These are phyloP conservation scores for Davidsoniella virescens DNA, from an alignment of 2,329 filamentous ascomycete species.

Conservation along the genomic window DNA sequence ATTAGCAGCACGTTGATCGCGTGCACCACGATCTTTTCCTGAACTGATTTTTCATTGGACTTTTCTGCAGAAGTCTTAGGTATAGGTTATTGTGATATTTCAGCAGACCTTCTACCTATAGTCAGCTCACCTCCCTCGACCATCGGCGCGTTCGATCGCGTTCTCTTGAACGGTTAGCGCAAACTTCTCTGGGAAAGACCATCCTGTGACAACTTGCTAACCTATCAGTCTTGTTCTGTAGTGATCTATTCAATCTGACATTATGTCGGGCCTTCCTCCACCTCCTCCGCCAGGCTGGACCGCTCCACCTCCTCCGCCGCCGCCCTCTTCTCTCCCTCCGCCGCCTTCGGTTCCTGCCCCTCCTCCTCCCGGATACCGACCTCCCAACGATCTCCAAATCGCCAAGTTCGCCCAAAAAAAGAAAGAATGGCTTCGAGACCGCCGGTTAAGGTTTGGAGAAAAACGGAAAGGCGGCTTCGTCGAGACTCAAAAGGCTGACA, in stretches of 20 bases:
- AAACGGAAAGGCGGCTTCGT: slow-evolving; percentile 94
- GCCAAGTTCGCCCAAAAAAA: slow-evolving; percentile 98
- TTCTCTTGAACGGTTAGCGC: slow-evolving; percentile 9
- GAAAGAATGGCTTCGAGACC: slow-evolving; percentile 89
- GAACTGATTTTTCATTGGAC: neutral
- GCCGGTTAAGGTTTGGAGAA: slow-evolving; percentile 87
- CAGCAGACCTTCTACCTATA: slow-evolving; percentile 4
- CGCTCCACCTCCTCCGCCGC: slow-evolving; percentile 38
- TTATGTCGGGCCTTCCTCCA: slow-evolving; percentile 36
- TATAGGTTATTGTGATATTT: slow-evolving; percentile 5
- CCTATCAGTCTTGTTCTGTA: neutral
- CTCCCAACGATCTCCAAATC: slow-evolving; percentile 63
- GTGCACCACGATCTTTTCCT: slow-evolving; percentile 4
- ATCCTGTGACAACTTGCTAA: neutral
- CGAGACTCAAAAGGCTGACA: slow-evolving; percentile 94
- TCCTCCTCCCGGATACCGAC: slow-evolving; percentile 72
- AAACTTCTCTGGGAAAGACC: neutral
- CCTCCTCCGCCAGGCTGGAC: slow-evolving; percentile 43
- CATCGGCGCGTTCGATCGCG: slow-evolving; percentile 12
- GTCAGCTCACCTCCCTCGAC: neutral
- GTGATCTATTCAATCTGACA: slow-evolving; percentile 13
- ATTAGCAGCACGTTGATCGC: slow-evolving; percentile 12
- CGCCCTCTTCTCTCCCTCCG: slow-evolving; percentile 39
- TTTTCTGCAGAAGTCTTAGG: neutral
- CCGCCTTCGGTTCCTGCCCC: slow-evolving; percentile 46